Base-by-base conservation (phyloP, 306 rosid species). In the Glycyrrhiza uralensis region DNA sequence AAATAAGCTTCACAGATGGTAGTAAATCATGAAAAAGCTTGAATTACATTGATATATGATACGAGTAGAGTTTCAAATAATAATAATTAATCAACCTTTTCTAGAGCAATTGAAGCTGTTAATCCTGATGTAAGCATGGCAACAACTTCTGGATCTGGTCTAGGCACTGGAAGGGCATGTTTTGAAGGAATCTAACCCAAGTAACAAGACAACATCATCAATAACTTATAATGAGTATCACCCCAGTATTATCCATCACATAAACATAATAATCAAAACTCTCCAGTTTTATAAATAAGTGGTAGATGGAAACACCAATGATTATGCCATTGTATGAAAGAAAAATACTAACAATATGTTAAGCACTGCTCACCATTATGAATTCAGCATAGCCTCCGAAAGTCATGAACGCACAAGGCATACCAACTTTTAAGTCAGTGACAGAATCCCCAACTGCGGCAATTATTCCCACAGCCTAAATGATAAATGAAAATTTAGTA, bases 51-150 rank as follows among this genome's bases (percentile, higher is more conserved):
- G 30, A 35, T 28, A 15, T 20, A 54, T 45, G 73, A 49, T 52
- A 74, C 58, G 62, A 29, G 35, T 11, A 81, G 65, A 23, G 22
- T 60, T 66, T 39, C 73, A 41, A 57, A 71, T 20, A 52, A 33
- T 36, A 80, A 36, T 6, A 55, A 47, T 74, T 14, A 74, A 56
- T 15, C 75, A 51, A 88, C 98, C 97, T 91, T 91, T 80, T 91
- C 95, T 59, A 91, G 84, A 67, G 92, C 88, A 67, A 94, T 94
- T 59, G 98, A 94, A 32, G 98, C 98, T 24, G 98, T 94, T 77
- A 94, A 75, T 70, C 98, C 98, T 10, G 98, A 94, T 68, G 98
- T 94, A 75, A 94, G 98, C 96, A 94, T 86, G 63, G 97, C 98
- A 47, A 91, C 95, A 59, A 89, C 95, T 91, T 94, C 97, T 59